phyloP scores from a whole-genome alignment of 805 yeast genomes.

The Wickerhamiella occidentalis region DNA sequence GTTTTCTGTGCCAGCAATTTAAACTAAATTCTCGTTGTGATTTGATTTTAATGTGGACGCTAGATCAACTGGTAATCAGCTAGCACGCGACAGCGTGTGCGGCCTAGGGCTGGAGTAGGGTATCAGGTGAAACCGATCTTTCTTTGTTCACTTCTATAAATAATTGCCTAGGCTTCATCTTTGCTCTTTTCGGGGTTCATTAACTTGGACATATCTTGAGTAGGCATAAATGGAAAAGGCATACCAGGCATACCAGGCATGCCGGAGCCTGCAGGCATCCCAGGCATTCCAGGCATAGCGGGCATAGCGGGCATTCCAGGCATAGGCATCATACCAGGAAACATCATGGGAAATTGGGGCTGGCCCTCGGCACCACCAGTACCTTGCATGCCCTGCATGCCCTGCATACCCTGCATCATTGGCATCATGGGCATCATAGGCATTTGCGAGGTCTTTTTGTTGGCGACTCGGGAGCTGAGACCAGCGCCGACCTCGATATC shows the following conservation, averaged over 20 bases:
- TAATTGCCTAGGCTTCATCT: not conserved
- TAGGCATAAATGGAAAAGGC: constrained; percentile 10
- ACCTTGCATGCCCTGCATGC: constrained; percentile 19
- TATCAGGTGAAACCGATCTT: too few relatives aligned
- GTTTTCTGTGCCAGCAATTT: too few relatives aligned
- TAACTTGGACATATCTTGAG: constrained; percentile 2
- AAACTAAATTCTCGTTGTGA: too few relatives aligned
- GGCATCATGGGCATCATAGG: constrained; percentile 16
- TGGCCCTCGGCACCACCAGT: constrained; percentile 16
- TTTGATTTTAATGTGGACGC: too few relatives aligned
- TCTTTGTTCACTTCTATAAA: not conserved
- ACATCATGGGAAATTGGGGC: not conserved
- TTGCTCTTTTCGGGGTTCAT: not conserved
- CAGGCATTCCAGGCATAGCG: constrained; percentile 20
- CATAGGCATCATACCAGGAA: constrained; percentile 22
- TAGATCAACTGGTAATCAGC: too few relatives aligned
- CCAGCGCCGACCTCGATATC: constrained; percentile 96
- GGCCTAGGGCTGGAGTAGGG: too few relatives aligned
- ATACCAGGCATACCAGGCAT: constrained; percentile 16
- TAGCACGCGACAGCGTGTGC: too few relatives aligned
- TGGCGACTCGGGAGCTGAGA: constrained; percentile 47
- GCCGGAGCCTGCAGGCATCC: constrained; percentile 17
- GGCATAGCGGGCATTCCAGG: constrained; percentile 20
- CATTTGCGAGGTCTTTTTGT: not conserved
- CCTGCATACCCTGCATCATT: constrained; percentile 15